Percentiles rank a stretch among this genome's conserved stretches.
Evolutionary conservation across 208 protist genomes (phyloP).

Genomic region (Trypanosomatidae sp.): DNA sequence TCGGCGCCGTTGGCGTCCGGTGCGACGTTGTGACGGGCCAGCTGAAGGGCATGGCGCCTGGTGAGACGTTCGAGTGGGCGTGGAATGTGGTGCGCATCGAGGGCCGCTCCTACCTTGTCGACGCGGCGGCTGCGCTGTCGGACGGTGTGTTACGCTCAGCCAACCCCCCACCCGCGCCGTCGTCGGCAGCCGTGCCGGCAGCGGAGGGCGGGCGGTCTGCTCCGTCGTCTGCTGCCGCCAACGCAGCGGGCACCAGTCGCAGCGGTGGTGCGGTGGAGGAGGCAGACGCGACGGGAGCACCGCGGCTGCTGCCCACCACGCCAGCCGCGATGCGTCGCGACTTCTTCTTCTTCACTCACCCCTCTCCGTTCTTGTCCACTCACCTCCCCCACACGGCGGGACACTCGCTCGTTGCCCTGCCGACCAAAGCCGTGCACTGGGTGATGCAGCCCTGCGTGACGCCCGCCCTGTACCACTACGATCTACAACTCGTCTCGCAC

Average conservation of each 20-base stretch:
- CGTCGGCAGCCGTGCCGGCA: slow-evolving; percentile 1
- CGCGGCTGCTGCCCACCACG: slow-evolving; percentile 6
- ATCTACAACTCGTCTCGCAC: slow-evolving; percentile 53
- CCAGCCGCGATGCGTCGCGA: slow-evolving; percentile 34
- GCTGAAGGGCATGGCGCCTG: slow-evolving; percentile 48
- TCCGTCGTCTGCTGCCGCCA: not conserved
- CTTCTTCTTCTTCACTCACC: slow-evolving; percentile 82
- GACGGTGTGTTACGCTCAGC: slow-evolving; percentile 31
- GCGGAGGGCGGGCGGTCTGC: too few relatives aligned
- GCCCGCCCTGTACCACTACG: slow-evolving; percentile 65
- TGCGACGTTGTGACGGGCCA: slow-evolving; percentile 57
- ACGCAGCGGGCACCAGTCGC: not conserved
- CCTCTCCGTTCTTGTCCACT: slow-evolving; percentile 52
- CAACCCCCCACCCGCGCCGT: not conserved
- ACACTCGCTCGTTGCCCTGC: slow-evolving; percentile 41
- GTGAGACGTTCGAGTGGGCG: slow-evolving; percentile 60
- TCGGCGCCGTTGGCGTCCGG: slow-evolving; percentile 35
- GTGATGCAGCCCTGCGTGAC: slow-evolving; percentile 52
- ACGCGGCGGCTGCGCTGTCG: slow-evolving; percentile 48
- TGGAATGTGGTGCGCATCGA: slow-evolving; percentile 75
- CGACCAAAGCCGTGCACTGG: slow-evolving; percentile 52
- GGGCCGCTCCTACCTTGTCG: slow-evolving; percentile 53
- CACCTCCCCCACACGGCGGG: slow-evolving; percentile 47
- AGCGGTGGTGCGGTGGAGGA: not conserved
- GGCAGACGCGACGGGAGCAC: not conserved